Evolutionary conservation across 1,139 yeast genomes (phyloP).

Genomic region (Dujonia santamariae): DNA sequence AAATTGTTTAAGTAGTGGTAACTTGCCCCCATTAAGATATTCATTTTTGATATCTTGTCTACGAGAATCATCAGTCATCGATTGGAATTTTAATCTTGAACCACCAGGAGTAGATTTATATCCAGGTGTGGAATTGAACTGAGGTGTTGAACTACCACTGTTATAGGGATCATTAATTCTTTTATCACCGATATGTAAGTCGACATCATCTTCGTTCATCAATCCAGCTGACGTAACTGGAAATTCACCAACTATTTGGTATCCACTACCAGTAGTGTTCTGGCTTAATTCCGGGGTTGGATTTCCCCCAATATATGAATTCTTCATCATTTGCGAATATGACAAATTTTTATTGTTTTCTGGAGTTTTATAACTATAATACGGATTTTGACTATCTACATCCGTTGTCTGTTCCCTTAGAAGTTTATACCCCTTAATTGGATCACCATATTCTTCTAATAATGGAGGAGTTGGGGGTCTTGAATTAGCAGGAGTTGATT

Average conservation of each 20-base stretch:
- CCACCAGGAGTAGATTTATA: too few species aligned
- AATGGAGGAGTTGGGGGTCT: slow-evolving; percentile 26
- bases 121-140: background rate
- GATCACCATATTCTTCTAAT: slow-evolving; percentile 20
- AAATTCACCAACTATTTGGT: slow-evolving; percentile 32
- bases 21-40: slow-evolving; percentile 9
- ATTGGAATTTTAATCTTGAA: background rate
- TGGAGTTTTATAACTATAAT: slow-evolving; percentile 23
- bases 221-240: slow-evolving; percentile 37
- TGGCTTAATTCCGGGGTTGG: slow-evolving; percentile 5
- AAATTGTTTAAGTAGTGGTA: slow-evolving; percentile 21
- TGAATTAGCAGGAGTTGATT: slow-evolving; percentile 34
- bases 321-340: slow-evolving; percentile 14
- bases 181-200: slow-evolving; percentile 39
- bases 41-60: slow-evolving; percentile 3
- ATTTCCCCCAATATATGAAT: slow-evolving; percentile 16
- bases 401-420: slow-evolving; percentile 28
- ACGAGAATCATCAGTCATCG: background rate
- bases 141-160: slow-evolving; percentile 8
- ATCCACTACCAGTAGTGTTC: slow-evolving; percentile 12
- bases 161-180: slow-evolving; percentile 41
- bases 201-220: slow-evolving; percentile 32
- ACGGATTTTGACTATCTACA: slow-evolving; percentile 19
- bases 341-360: slow-evolving; percentile 6
- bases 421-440: slow-evolving; percentile 34